These are phyloP conservation scores for Fusarium algeriense DNA, from an alignment of 2,329 filamentous ascomycete species.

Conservation along the genomic window DNA sequence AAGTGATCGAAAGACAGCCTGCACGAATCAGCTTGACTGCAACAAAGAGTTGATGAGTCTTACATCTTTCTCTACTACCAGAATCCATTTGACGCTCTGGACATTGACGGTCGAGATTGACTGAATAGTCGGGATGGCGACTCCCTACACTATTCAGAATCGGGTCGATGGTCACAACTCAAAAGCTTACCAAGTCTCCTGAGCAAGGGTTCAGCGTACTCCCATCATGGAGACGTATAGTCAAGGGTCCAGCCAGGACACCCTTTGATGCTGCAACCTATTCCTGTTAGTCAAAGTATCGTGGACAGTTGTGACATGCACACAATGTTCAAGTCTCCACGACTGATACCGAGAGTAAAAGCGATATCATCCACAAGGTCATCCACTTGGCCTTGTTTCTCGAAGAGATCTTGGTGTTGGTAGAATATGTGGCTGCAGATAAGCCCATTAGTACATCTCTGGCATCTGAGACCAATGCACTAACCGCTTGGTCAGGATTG, in stretches of 20 bases:
- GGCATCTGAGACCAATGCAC: slow-evolving; percentile 14
- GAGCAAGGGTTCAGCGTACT: slow-evolving; percentile 51
- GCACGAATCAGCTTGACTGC: slow-evolving; percentile 26
- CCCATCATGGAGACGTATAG: slow-evolving; percentile 60
- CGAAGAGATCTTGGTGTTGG: slow-evolving; percentile 78
- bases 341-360: slow-evolving; percentile 73
- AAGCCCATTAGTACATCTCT: neutral
- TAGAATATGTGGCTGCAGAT: slow-evolving; percentile 80
- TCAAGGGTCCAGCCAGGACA: slow-evolving; percentile 71
- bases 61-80: slow-evolving; percentile 85
- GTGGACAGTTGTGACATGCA: slow-evolving; percentile 37
- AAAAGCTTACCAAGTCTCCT: slow-evolving; percentile 46
- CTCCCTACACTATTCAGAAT: slow-evolving; percentile 61
- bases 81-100: slow-evolving; percentile 68
- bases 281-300: slow-evolving; percentile 15
- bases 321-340: slow-evolving; percentile 78
- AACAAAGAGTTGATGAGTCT: neutral
- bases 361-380: slow-evolving; percentile 80
- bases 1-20: slow-evolving; percentile 82
- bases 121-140: slow-evolving; percentile 68
- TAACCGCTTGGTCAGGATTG: slow-evolving; percentile 72
- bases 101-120: slow-evolving; percentile 65
- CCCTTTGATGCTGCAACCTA: slow-evolving; percentile 82
- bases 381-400: slow-evolving; percentile 76
- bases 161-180: neutral